Conservation (phyloP, 2,329 filamentous ascomycete genomes). For the Podosphaera fusca region DNA sequence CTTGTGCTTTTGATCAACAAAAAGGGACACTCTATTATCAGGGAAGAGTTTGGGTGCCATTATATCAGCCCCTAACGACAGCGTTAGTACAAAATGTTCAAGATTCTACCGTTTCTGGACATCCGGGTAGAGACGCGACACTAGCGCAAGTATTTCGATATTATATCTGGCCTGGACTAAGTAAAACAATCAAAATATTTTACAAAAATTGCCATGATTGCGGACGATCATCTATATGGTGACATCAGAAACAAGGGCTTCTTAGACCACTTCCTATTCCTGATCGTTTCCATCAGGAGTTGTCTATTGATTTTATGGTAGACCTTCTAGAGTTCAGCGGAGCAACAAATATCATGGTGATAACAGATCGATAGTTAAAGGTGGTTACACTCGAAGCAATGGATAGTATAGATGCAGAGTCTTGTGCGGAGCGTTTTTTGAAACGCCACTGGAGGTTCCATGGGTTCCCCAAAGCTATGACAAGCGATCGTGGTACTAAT, state of each 20-base stretch:
- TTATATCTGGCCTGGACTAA: neutral
- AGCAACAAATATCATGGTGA: conserved; percentile 1
- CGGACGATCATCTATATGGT: neutral
- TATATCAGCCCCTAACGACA: neutral
- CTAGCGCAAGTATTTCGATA: neutral
- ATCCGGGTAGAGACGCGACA: neutral
- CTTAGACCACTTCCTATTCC: neutral
- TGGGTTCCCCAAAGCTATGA: neutral
- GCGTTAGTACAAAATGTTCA: neutral
- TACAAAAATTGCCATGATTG: conserved; percentile 1
- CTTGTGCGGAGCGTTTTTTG: neutral
- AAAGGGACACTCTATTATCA: neutral
- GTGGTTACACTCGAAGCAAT: neutral
- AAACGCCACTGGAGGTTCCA: neutral
- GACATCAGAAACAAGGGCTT: neutral
- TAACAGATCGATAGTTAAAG: neutral
- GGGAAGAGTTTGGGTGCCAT: neutral
- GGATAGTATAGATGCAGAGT: neutral
- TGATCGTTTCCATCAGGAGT: neutral
- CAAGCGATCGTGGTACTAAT: neutral
- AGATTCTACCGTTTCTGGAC: neutral
- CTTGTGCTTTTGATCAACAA: neutral
- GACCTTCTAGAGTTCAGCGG: neutral
- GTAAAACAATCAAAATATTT: neutral
- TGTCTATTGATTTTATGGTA: neutral